phyloP scores from a whole-genome alignment of 1,284 basidiomycete genomes.

The Cryptococcus sp. region DNA sequence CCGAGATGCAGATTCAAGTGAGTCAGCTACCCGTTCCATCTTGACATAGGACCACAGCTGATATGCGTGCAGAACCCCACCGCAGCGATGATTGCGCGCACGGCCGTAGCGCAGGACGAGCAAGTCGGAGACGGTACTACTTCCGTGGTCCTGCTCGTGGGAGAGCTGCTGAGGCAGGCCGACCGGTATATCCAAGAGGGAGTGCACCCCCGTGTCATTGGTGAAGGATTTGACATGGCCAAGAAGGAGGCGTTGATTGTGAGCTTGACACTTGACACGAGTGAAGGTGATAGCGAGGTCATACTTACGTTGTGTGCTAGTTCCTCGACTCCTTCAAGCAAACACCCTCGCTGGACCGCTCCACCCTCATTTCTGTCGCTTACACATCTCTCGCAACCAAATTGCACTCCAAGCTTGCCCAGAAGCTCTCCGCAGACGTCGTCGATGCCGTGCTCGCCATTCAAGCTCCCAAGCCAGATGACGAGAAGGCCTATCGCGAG shows the following conservation, averaged over 20 bases:
- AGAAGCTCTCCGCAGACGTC: conserved; percentile 83
- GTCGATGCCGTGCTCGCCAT: conserved; percentile 95
- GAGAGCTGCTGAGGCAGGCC: conserved; percentile 95
- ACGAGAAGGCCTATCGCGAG: conserved; percentile 66
- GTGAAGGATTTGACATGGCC: conserved; percentile 92
- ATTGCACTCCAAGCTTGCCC: conserved; percentile 78
- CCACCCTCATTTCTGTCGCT: conserved; percentile 89
- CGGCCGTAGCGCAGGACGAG: conserved; percentile 97
- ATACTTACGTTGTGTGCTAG: conserved; percentile 53
- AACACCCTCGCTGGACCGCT: conserved; percentile 73
- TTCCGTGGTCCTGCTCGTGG: conserved; percentile 93
- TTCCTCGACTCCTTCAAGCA: conserved; percentile 90
- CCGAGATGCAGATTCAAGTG: conserved; percentile 98
- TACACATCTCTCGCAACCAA: conserved; percentile 95
- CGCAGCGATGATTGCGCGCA: conserved; percentile 98
- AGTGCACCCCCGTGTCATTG: conserved; percentile 95
- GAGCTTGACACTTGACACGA: conserved; percentile 48
- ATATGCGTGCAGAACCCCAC: conserved; percentile 73
- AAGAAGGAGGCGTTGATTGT: conserved; percentile 91
- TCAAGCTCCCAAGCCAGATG: conserved; percentile 66
- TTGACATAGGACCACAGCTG: not conserved
- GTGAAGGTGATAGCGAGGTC: too few species aligned
- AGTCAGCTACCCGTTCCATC: conserved; percentile 13
- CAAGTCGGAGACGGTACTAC: conserved; percentile 99
- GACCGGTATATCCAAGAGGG: conserved; percentile 98